phyloP scores from a whole-genome alignment of 352 stramenopile genomes.

The Phytophthora litchii region DNA sequence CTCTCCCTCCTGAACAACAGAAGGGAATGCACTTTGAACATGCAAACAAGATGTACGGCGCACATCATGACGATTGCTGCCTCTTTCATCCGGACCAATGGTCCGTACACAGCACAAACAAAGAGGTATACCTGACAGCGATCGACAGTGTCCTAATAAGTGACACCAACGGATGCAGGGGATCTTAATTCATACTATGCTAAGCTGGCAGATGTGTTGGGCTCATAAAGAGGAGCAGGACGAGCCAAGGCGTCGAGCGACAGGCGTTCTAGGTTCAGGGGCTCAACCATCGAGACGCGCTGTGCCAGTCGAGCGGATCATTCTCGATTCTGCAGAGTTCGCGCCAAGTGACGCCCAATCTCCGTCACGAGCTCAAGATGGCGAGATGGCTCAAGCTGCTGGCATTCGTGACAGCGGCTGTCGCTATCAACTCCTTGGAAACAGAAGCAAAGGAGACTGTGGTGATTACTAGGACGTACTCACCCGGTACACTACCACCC shows the following conservation, averaged over 20 bases:
- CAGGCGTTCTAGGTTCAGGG: conserved; percentile 9
- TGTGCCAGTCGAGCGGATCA: conserved; percentile 25
- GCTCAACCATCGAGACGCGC: conserved; percentile 21
- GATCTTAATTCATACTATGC: conserved; percentile 13
- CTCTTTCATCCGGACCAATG: neutral
- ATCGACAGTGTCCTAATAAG: neutral
- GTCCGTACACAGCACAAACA: conserved; percentile 2
- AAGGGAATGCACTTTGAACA: conserved; percentile 15
- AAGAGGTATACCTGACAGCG: conserved; percentile 6
- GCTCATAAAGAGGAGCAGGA: conserved; percentile 20
- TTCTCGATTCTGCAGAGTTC: conserved; percentile 21
- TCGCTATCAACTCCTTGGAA: neutral
- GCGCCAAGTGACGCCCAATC: conserved; percentile 1
- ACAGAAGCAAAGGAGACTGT: conserved; percentile 4
- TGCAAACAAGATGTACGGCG: conserved; percentile 3
- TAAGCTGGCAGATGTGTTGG: conserved; percentile 16
- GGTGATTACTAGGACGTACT: conserved; percentile 6
- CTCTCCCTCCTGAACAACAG: neutral
- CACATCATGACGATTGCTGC: neutral
- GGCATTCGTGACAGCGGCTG: conserved; percentile 1
- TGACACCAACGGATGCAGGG: neutral
- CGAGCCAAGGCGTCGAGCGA: conserved; percentile 9
- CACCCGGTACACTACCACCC: neutral
- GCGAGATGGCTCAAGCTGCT: conserved; percentile 23
- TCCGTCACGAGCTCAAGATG: conserved; percentile 7